A percentile compares a stretch with the other conserved stretches of the same genome.
phyloP scores from a whole-genome alignment of 2,329 filamentous ascomycete species.

The Colletotrichum sp. region DNA sequence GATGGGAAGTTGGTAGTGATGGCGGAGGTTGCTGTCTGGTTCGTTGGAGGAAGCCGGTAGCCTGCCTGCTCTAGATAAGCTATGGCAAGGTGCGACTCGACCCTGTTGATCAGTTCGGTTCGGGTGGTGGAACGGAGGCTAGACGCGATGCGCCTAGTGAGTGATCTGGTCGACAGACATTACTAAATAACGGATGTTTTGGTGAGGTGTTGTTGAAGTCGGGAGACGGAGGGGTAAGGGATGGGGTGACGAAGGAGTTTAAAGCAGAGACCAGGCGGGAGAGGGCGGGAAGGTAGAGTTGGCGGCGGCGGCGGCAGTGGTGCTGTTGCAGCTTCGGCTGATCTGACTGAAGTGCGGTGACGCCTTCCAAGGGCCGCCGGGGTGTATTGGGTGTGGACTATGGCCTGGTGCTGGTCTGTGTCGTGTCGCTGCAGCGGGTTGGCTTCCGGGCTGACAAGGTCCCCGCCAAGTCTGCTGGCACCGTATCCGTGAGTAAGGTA shows the following conservation, averaged over 20 bases:
- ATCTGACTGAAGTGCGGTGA: constrained; percentile 14
- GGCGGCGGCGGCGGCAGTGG: neutral
- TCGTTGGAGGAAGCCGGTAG: constrained; percentile 5
- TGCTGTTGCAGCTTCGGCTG: constrained; percentile 18
- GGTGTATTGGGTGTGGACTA: neutral
- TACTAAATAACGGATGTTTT: constrained; percentile 4
- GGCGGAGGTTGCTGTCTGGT: constrained; percentile 5
- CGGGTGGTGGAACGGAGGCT: constrained; percentile 16
- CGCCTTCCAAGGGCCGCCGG: constrained; percentile 4
- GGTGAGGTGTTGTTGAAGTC: neutral
- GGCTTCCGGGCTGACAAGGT: neutral
- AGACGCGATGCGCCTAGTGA: constrained; percentile 25
- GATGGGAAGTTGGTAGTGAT: neutral
- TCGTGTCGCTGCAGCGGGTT: neutral
- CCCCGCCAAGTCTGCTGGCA: neutral
- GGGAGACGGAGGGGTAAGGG: neutral
- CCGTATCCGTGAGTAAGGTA: neutral
- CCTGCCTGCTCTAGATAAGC: constrained; percentile 9
- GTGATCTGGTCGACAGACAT: constrained; percentile 23
- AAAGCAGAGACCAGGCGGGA: constrained; percentile 2
- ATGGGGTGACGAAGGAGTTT: constrained; percentile 19
- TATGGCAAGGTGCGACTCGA: constrained; percentile 15
- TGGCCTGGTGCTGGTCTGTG: neutral
- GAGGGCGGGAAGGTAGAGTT: constrained; percentile 1
- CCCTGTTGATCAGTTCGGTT: constrained; percentile 19